Evolutionary conservation across 371 early-diverging fungal species (phyloP).

Genomic region (Actinomortierella wolfii): DNA sequence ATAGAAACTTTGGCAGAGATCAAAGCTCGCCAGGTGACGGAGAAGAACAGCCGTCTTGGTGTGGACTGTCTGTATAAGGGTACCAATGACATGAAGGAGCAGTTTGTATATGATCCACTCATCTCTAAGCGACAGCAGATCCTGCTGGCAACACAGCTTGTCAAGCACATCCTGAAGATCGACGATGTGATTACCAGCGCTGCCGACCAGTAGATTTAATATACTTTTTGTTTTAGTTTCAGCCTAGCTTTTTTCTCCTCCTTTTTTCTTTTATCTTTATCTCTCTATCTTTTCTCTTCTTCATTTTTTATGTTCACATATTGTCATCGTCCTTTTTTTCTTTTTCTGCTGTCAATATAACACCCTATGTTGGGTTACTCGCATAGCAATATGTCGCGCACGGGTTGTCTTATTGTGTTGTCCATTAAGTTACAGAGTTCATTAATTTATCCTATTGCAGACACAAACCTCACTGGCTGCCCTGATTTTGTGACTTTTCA

Average conservation of each 20-base stretch:
- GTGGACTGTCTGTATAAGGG: conserved; percentile 96
- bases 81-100: conserved; percentile 96
- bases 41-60: conserved; percentile 87
- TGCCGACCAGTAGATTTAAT: background rate
- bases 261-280: background rate
- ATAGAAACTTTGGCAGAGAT: conserved; percentile 94
- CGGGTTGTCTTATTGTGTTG: no score
- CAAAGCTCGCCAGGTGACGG: conserved; percentile 91
- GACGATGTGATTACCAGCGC: conserved; percentile 84
- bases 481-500: no score
- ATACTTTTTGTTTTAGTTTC: background rate
- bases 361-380: conserved; percentile 7
- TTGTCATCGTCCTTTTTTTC: background rate
- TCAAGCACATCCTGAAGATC: conserved; percentile 97
- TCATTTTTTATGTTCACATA: no score
- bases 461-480: no score
- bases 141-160: conserved; percentile 98
- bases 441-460: no score
- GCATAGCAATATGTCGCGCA: no score
- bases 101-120: conserved; percentile 97
- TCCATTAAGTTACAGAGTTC: no score
- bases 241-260: background rate
- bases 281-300: background rate
- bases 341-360: background rate
- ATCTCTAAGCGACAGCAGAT: conserved; percentile 99